These are phyloP conservation scores for Luzula sylvatica DNA, from an alignment of 176 grass and related monocot genomes.

Conservation along the genomic window DNA sequence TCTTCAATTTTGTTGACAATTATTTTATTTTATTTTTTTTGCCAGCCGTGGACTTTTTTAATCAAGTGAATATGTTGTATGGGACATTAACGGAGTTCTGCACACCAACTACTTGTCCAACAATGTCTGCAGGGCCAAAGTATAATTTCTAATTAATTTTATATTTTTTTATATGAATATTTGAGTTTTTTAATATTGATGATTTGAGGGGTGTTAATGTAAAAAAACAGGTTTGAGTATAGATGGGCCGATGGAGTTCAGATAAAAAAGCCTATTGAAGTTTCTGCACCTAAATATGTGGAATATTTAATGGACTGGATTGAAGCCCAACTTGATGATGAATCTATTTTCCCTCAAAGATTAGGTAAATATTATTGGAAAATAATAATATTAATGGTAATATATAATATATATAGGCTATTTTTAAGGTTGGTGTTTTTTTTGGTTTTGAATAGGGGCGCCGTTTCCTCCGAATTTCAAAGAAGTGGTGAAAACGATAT, in stretches of 20 bases:
- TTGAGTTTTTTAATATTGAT: background rate
- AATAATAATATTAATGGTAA: no score
- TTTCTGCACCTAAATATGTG: slow-evolving; percentile 81
- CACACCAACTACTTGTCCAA: slow-evolving; percentile 71
- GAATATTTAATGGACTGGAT: slow-evolving; percentile 98
- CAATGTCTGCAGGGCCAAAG: slow-evolving; percentile 89
- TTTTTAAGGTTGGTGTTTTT: background rate
- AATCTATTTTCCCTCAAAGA: slow-evolving; percentile 80
- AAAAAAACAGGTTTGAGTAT: slow-evolving; percentile 57
- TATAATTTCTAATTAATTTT: slow-evolving; percentile 18
- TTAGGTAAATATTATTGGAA: slow-evolving; percentile 38
- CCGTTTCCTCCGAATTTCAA: slow-evolving; percentile 80
- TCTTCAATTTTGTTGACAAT: background rate
- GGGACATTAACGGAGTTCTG: slow-evolving; percentile 89
- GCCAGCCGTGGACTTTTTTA: slow-evolving; percentile 94
- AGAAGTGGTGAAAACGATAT: slow-evolving; percentile 75
- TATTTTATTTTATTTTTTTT: slow-evolving; percentile 24
- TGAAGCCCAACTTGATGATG: slow-evolving; percentile 64
- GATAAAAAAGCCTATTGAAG: slow-evolving; percentile 78
- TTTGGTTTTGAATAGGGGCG: slow-evolving; percentile 29
- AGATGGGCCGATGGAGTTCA: slow-evolving; percentile 91
- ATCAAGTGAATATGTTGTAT: slow-evolving; percentile 79
- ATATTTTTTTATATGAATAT: background rate
- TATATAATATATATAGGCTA: no score
- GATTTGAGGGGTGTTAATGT: background rate